A percentile compares a stretch with the other conserved stretches of the same genome.
Evolutionary conservation across 2,329 filamentous ascomycete genomes (phyloP).

Genomic region (Periconia macrospinosa): DNA sequence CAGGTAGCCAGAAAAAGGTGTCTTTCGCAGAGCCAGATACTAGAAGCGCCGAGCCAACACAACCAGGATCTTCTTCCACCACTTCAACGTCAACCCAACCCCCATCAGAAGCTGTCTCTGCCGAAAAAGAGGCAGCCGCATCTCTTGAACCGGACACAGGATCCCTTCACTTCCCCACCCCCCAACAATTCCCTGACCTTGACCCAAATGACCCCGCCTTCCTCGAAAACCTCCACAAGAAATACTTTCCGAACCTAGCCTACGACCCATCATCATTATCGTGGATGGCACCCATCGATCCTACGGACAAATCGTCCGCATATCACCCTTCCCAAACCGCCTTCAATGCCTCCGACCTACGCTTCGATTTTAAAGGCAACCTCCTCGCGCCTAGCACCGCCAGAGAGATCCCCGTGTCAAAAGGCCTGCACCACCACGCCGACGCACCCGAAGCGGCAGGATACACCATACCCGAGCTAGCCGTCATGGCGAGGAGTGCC

Average conservation of each 20-base stretch:
- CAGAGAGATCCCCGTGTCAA: conserved; percentile 71
- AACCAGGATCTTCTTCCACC: conserved; percentile 27
- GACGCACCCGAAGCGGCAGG: conserved; percentile 90
- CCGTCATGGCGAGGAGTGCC: conserved; percentile 75
- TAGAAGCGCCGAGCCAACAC: background rate
- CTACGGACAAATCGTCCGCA: conserved; percentile 66
- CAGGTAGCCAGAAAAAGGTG: conserved; percentile 33
- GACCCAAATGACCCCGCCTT: conserved; percentile 84
- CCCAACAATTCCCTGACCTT: conserved; percentile 65
- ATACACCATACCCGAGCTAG: conserved; percentile 87
- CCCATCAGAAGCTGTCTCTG: conserved; percentile 50
- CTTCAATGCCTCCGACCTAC: conserved; percentile 74
- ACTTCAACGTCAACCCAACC: conserved; percentile 65
- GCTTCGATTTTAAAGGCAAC: conserved; percentile 84
- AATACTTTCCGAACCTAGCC: conserved; percentile 89
- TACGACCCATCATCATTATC: conserved; percentile 83
- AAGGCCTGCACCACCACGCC: conserved; percentile 90
- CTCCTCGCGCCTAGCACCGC: conserved; percentile 77
- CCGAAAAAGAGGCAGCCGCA: conserved; percentile 60
- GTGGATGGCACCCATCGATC: conserved; percentile 78
- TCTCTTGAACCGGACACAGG: conserved; percentile 64
- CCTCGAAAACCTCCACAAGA: conserved; percentile 78
- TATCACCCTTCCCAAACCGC: conserved; percentile 78
- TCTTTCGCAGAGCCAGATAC: conserved; percentile 30
- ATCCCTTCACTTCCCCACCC: conserved; percentile 63